Percentiles rank a stretch among this genome's conserved stretches.
These are phyloP conservation scores for Euphrasia confusa DNA, from an alignment of 257 asterid genomes.

Conservation along the genomic window DNA sequence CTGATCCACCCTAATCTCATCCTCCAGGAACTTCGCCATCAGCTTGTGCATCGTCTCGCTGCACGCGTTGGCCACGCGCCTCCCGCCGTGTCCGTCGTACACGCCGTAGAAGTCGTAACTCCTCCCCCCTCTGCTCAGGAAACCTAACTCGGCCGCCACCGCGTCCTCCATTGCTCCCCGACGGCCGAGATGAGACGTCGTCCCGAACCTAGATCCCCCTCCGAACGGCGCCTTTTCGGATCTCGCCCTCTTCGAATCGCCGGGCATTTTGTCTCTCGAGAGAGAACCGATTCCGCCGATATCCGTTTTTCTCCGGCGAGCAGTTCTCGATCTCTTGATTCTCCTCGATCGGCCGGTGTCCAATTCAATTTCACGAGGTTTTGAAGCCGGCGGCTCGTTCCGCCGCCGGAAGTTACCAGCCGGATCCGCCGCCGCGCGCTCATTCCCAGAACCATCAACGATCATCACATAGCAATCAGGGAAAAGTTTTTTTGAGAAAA, in stretches of 20 bases:
- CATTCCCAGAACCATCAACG: constrained; percentile 7
- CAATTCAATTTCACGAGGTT: background rate
- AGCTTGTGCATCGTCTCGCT: constrained; percentile 42
- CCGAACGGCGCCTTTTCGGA: background rate
- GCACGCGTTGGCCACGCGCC: constrained; percentile 58
- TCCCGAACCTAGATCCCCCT: constrained; percentile 33
- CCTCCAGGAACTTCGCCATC: constrained; percentile 25
- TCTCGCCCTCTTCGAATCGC: constrained; percentile 24
- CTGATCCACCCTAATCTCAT: constrained; percentile 6
- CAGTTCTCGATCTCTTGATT: background rate
- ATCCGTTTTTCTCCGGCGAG: constrained; percentile 30
- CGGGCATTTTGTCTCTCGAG: constrained; percentile 1
- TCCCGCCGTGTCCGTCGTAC: constrained; percentile 80
- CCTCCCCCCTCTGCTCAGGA: constrained; percentile 32
- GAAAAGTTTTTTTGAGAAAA: background rate
- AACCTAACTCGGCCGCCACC: constrained; percentile 40
- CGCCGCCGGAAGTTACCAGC: constrained; percentile 15
- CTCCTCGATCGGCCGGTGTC: constrained; percentile 1
- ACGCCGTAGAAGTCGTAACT: constrained; percentile 56
- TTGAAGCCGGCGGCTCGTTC: background rate
- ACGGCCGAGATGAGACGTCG: constrained; percentile 49
- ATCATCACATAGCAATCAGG: constrained; percentile 15
- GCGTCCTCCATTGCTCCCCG: constrained; percentile 81
- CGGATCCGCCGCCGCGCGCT: constrained; percentile 10
- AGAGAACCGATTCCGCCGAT: constrained; percentile 24